Percentiles rank a stretch among this genome's conserved stretches.
Evolutionary conservation across 148 eudicot genomes (phyloP).

Genomic region (Camellia lanceoleosa): DNA sequence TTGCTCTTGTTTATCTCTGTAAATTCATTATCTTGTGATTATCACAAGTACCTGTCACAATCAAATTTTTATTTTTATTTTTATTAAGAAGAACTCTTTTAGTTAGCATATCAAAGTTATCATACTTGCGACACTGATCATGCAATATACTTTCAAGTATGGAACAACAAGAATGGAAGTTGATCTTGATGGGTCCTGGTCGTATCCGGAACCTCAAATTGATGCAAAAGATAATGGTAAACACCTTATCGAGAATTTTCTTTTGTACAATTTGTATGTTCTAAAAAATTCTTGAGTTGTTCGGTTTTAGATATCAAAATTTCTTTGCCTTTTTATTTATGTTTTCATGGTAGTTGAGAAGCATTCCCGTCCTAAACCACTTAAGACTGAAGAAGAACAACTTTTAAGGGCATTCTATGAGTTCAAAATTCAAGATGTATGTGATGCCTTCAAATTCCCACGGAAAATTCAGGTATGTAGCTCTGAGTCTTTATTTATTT

Average conservation of each 20-base stretch:
- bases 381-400: conserved; percentile 77
- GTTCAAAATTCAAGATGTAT: conserved; percentile 84
- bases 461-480: conserved; percentile 82
- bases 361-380: conserved; percentile 77
- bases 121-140: conserved; percentile 19
- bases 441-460: conserved; percentile 85
- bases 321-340: conserved; percentile 6
- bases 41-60: neutral
- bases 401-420: conserved; percentile 79
- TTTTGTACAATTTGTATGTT: neutral
- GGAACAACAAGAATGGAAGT: conserved; percentile 76
- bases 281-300: neutral
- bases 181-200: conserved; percentile 77
- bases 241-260: conserved; percentile 3
- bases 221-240: conserved; percentile 55
- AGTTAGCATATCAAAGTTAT: neutral
- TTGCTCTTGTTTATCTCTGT: neutral
- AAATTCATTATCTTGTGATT: too few relatives aligned
- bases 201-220: conserved; percentile 54
- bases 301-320: neutral
- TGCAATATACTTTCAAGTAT: conserved; percentile 47
- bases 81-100: neutral
- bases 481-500: neutral
- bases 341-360: conserved; percentile 49
- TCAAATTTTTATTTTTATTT: neutral